A percentile compares a stretch with the other conserved stretches of the same genome.
These are phyloP conservation scores for Cyberlindnera saturnus DNA, from an alignment of 805 yeast species.

Conservation along the genomic window DNA sequence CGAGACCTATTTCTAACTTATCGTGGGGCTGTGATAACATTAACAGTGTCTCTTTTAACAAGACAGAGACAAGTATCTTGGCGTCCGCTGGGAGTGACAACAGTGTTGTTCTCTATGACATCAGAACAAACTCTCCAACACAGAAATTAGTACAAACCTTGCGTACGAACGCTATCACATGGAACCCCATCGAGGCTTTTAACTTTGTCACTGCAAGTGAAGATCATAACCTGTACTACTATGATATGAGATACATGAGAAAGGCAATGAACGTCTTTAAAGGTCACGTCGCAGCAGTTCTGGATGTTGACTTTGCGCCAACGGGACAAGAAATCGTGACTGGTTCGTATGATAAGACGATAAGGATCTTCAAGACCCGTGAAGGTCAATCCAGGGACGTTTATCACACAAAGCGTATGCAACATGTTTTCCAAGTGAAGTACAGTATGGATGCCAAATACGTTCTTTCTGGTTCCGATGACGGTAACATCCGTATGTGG, in stretches of 20 bases:
- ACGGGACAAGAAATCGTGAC: conserved; percentile 95
- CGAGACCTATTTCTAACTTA: conserved; percentile 68
- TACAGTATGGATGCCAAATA: conserved; percentile 88
- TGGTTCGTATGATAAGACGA: conserved; percentile 91
- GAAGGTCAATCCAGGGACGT: conserved; percentile 94
- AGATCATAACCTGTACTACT: conserved; percentile 89
- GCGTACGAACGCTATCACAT: conserved; percentile 79
- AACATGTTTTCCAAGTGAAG: conserved; percentile 77
- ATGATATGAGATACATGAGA: conserved; percentile 93
- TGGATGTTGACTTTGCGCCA: conserved; percentile 93
- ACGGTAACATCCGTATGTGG: conserved; percentile 94
- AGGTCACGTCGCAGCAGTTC: conserved; percentile 93
- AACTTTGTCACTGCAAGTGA: conserved; percentile 89
- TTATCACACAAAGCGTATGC: conserved; percentile 98
- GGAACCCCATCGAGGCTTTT: conserved; percentile 99
- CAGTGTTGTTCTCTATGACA: conserved; percentile 83
- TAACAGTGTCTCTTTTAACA: conserved; percentile 76
- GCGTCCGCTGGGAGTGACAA: conserved; percentile 92
- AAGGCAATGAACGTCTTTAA: conserved; percentile 80
- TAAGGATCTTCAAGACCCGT: conserved; percentile 66
- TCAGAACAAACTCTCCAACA: conserved; percentile 84
- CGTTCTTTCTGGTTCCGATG: conserved; percentile 88
- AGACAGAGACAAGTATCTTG: conserved; percentile 80
- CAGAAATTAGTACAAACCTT: conserved; percentile 82
- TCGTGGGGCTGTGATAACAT: conserved; percentile 98